Conservation (phyloP, 148 eudicot genomes). For the Tetragonia tetragonoides region DNA sequence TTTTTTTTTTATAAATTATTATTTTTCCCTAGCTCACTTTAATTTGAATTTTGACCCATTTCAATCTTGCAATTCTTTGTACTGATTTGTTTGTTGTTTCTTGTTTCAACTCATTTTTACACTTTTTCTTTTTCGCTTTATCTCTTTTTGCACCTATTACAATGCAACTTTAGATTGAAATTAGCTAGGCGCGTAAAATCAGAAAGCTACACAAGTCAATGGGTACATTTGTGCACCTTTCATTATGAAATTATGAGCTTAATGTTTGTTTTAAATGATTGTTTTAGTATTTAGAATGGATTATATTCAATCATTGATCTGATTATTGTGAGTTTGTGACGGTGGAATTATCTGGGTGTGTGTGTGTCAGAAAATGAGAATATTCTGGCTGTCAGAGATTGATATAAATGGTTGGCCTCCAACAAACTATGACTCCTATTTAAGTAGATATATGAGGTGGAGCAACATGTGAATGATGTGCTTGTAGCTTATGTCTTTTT, state of each 20-base stretch:
- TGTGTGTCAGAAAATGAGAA: conserved; percentile 20
- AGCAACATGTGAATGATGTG: conserved; percentile 18
- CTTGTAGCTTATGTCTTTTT: conserved; percentile 12
- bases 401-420: conserved; percentile 1
- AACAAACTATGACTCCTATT: neutral
- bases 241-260: neutral
- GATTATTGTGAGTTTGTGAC: conserved; percentile 3
- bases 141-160: neutral
- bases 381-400: conserved; percentile 25
- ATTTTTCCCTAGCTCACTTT: neutral
- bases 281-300: neutral
- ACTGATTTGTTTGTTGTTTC: neutral
- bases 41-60: neutral
- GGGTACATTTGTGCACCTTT: neutral
- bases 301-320: conserved; percentile 7
- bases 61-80: neutral
- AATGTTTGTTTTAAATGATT: neutral
- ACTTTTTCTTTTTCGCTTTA: neutral
- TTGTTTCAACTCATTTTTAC: neutral
- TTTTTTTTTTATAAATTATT: neutral
- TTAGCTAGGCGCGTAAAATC: neutral
- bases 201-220: neutral
- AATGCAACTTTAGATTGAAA: conserved; percentile 14
- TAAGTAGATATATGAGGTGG: neutral
- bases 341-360: conserved; percentile 2